A percentile compares a stretch with the other conserved stretches of the same genome.
Evolutionary conservation across 306 rosid genomes (phyloP).

Genomic region (Clitoria ternatea): DNA sequence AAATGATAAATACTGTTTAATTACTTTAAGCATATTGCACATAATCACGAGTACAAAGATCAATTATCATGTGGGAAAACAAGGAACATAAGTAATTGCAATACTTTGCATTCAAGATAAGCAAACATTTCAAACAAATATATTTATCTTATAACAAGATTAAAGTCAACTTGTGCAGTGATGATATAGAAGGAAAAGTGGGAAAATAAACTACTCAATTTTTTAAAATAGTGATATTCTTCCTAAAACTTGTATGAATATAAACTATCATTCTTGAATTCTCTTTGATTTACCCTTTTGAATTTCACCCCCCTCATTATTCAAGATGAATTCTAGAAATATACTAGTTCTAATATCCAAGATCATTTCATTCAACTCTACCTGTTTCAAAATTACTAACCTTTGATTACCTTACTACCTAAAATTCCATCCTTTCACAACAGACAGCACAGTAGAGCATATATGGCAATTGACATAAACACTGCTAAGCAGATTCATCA

Average conservation of each 20-base stretch:
- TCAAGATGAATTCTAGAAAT: background rate
- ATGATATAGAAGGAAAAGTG: background rate
- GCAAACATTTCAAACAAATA: slow-evolving; percentile 17
- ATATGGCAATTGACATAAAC: slow-evolving; percentile 7
- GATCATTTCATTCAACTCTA: background rate
- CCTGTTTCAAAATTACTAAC: background rate
- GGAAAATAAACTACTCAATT: background rate
- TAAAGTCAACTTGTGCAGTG: background rate
- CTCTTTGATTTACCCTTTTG: background rate
- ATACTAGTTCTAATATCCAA: background rate
- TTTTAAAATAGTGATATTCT: background rate
- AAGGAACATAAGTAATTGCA: background rate
- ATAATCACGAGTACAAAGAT: background rate
- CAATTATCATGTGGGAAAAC: background rate
- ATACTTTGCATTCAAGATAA: background rate
- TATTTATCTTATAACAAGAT: background rate
- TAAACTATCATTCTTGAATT: background rate
- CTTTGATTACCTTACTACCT: background rate
- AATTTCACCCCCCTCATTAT: background rate
- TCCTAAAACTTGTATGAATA: background rate
- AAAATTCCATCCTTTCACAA: background rate
- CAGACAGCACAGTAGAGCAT: background rate
- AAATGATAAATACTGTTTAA: background rate
- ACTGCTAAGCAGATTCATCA: background rate
- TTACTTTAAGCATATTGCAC: background rate